Base-by-base conservation (phyloP, 805 yeast species). In the Zygotorulaspora sp. region DNA sequence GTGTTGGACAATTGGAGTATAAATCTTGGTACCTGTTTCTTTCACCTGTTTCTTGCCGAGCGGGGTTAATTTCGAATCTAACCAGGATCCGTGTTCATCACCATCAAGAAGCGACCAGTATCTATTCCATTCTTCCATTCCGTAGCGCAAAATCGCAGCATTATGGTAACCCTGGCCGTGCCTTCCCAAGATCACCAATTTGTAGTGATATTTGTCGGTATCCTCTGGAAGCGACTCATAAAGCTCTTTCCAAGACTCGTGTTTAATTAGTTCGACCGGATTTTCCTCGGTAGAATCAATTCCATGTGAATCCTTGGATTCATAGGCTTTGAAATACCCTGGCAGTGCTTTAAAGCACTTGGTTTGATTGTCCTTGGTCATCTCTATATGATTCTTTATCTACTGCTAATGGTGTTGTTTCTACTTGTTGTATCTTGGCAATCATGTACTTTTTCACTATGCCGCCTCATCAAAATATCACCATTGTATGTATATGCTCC, bases 151-250 rank as follows among this genome's bases (percentile, higher is more conserved):
- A 11, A 78, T 75, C 2, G 75, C 71, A 30, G 66, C 64, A 48
- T 80, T 80, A 45, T 80, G 88, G 52, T 61, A 73, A 0, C 86
- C 87, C 55, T 80, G 83, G 5, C 86, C 87, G 49, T 80, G 87
- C 53, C 87, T 67, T 66, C 54, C 57, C 5, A 54, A 30, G 1
- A 49, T 30, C 6, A 49, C 16, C 35, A 55, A 29, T 33, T 52
- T 52, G 32, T 55, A 54, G n/a, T 44, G 41, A 12, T 35, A 27
- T 1, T 38, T 39, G 2, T 24, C 47, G 1, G 53, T 52, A 15
- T 53, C 52, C 3, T 30, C 18, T 1, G 61, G 61, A 7, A 55
- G 30, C 2, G 52, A 30, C 11, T 46, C 33, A 27, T 45, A 51
- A 6, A 55, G 36, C 17, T 49, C 44, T 22, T 37, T 36, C 58